phyloP scores from a whole-genome alignment of 2,329 filamentous ascomycete genomes.

The Exophiala sp. region DNA sequence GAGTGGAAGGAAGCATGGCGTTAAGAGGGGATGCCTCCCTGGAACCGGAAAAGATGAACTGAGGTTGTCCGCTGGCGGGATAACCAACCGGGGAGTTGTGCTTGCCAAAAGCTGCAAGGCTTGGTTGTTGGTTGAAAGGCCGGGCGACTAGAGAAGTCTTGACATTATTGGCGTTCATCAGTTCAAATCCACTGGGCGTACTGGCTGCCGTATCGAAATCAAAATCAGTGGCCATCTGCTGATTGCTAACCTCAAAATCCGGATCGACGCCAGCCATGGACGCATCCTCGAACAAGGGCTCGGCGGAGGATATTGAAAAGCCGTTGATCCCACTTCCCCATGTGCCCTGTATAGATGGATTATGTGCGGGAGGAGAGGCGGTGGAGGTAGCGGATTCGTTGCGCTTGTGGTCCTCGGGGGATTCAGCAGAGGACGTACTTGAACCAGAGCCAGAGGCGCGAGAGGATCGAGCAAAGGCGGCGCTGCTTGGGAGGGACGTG shows the following conservation, averaged over 20 bases:
- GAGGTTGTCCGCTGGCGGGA: slow-evolving; percentile 22
- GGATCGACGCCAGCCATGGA: slow-evolving; percentile 34
- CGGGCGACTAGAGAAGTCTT: slow-evolving; percentile 20
- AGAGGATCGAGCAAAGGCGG: slow-evolving; percentile 34
- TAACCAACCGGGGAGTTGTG: slow-evolving; percentile 28
- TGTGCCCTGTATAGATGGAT: slow-evolving; percentile 28
- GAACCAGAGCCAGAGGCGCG: slow-evolving; percentile 42
- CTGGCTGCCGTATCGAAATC: slow-evolving; percentile 46
- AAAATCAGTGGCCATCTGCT: slow-evolving; percentile 45
- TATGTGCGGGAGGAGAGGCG: slow-evolving; percentile 37
- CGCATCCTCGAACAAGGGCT: slow-evolving; percentile 38
- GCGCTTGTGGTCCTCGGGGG: slow-evolving; percentile 38
- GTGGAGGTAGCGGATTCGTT: slow-evolving; percentile 39
- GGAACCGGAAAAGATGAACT: slow-evolving; percentile 34
- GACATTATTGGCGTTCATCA: slow-evolving; percentile 28
- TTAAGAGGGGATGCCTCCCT: slow-evolving; percentile 38
- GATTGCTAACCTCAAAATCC: slow-evolving; percentile 43
- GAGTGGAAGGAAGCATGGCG: slow-evolving; percentile 30
- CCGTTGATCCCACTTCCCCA: slow-evolving; percentile 31
- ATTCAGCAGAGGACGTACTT: slow-evolving; percentile 42
- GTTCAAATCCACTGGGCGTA: slow-evolving; percentile 40
- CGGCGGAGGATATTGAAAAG: slow-evolving; percentile 36
- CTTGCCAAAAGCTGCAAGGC: slow-evolving; percentile 20
- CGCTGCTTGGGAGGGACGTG: slow-evolving; percentile 28
- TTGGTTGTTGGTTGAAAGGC: slow-evolving; percentile 11